Evolutionary conservation across 106 monocot genomes (phyloP).

Genomic region (Hemerocallis citrina): DNA sequence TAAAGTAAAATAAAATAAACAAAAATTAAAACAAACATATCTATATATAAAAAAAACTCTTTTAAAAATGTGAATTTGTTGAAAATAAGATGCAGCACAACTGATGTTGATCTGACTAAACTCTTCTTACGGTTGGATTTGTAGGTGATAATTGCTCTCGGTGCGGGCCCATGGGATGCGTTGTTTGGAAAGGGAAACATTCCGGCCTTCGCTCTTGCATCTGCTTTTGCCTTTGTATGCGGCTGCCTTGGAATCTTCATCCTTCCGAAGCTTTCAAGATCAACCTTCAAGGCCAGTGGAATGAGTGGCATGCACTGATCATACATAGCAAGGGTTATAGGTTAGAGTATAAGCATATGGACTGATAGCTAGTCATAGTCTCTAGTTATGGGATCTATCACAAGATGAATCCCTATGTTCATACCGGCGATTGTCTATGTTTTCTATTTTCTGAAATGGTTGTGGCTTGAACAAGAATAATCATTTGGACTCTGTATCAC

Average conservation of each 20-base stretch:
- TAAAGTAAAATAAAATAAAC: no score
- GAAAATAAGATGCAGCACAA: background rate
- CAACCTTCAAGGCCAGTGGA: constrained; percentile 19
- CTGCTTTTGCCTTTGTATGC: constrained; percentile 40
- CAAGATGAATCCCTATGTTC: no score
- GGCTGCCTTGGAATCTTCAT: constrained; percentile 32
- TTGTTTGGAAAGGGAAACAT: constrained; percentile 69
- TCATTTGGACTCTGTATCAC: no score
- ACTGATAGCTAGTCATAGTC: no score
- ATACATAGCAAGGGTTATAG: no score
- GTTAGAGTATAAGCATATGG: no score
- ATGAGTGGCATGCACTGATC: constrained; percentile 41
- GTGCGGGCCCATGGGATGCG: constrained; percentile 84
- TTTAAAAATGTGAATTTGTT: background rate
- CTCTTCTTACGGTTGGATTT: background rate
- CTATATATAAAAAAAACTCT: background rate
- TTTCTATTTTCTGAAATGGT: no score
- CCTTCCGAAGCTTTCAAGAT: constrained; percentile 43
- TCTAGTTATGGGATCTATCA: no score
- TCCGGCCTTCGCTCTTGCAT: constrained; percentile 70
- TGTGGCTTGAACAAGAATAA: no score
- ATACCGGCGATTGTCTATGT: no score
- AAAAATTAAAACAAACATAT: no score
- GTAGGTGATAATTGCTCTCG: constrained; percentile 77
- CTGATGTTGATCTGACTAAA: constrained; percentile 3